These are phyloP conservation scores for Chaetomium olivaceum DNA, from an alignment of 2,329 filamentous ascomycete genomes.

Conservation along the genomic window DNA sequence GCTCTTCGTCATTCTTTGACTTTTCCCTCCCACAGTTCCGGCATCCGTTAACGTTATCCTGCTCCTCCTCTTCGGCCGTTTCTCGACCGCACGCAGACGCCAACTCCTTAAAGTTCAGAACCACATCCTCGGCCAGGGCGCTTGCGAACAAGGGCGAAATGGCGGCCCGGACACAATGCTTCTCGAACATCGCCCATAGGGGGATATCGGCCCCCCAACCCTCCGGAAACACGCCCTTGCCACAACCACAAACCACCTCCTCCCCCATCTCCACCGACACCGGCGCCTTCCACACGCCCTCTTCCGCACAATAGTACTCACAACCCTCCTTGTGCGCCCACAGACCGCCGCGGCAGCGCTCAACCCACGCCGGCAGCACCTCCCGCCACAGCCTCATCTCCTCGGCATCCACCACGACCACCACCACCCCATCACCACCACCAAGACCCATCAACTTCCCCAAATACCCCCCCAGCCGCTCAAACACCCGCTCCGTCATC, in stretches of 20 bases:
- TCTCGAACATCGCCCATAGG: constrained; percentile 13
- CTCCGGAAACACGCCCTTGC: constrained; percentile 2
- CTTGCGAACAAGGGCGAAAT: constrained; percentile 18
- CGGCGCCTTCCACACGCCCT: neutral
- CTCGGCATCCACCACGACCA: constrained; percentile 46
- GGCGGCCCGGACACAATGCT: constrained; percentile 11
- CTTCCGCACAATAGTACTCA: neutral
- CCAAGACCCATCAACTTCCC: neutral
- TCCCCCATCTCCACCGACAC: neutral
- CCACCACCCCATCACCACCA: neutral
- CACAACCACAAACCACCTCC: constrained; percentile 12
- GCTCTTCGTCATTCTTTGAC: constrained; percentile 12
- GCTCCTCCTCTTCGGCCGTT: neutral
- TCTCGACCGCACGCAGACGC: neutral
- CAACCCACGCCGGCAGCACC: constrained; percentile 45
- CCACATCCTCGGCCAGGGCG: constrained; percentile 5
- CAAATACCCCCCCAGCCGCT: neutral
- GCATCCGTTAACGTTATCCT: neutral
- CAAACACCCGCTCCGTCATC: neutral
- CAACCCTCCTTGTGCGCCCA: constrained; percentile 44
- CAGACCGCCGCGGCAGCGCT: constrained; percentile 47
- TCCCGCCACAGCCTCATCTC: constrained; percentile 58
- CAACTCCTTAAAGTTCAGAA: neutral
- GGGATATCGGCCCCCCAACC: constrained; percentile 6
- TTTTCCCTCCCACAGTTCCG: constrained; percentile 18